Percentiles rank a stretch among this genome's conserved stretches.
Evolutionary conservation across 352 stramenopile species (phyloP).

Genomic region (Peronospora belbahrii): DNA sequence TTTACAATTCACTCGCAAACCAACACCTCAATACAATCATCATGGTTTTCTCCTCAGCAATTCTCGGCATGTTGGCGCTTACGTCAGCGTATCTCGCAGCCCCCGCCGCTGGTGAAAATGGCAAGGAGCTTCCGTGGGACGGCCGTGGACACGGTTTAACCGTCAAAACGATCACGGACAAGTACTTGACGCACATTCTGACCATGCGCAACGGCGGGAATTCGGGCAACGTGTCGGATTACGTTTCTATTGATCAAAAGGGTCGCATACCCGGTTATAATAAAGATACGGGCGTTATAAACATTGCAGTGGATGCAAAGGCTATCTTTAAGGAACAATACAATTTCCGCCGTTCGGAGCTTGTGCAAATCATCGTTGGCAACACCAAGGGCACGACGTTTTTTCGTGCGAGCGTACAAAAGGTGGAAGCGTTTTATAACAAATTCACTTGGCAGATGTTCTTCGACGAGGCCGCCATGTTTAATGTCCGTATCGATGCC

Average conservation of each 20-base stretch:
- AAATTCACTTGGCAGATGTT: conserved; percentile 3
- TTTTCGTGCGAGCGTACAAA: conserved; percentile 7
- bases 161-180: conserved; percentile 38
- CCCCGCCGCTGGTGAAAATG: not conserved
- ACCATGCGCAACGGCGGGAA: conserved; percentile 34
- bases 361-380: conserved; percentile 4
- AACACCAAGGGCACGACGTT: conserved; percentile 4
- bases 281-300: conserved; percentile 53
- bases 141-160: conserved; percentile 45
- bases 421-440: conserved; percentile 6
- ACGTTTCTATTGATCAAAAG: conserved; percentile 33
- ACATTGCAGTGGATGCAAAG: conserved; percentile 2
- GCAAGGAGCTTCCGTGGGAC: conserved; percentile 39
- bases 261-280: conserved; percentile 52
- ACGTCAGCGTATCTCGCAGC: conserved; percentile 1
- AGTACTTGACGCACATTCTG: conserved; percentile 64
- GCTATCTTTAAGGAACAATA: conserved; percentile 9
- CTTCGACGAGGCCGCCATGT: conserved; percentile 5
- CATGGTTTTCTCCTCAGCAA: conserved; percentile 10
- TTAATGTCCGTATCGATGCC: conserved; percentile 7
- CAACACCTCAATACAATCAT: not conserved
- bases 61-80: not conserved
- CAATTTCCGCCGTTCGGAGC: conserved; percentile 8
- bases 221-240: conserved; percentile 22
- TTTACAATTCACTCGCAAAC: not conserved